These are phyloP conservation scores for Chytriomyces confervae DNA, from an alignment of 192 early-diverging fungal species.

Conservation along the genomic window DNA sequence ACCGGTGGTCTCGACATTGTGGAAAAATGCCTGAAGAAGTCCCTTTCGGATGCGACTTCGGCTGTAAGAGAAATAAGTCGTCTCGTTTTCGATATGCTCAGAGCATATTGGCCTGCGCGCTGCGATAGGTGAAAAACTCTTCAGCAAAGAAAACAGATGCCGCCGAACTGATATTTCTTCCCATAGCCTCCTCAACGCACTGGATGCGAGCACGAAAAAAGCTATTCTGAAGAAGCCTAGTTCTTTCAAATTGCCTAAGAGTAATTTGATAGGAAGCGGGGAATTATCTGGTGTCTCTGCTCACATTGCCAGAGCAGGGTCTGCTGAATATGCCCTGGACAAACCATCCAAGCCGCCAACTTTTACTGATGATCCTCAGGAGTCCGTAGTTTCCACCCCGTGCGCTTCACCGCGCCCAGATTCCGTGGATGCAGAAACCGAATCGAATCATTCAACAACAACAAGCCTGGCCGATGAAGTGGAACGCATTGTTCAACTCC, in stretches of 20 bases:
- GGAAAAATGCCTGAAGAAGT: constrained; percentile 44
- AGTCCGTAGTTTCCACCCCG: neutral
- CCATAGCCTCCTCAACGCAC: neutral
- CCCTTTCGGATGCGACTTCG: constrained; percentile 42
- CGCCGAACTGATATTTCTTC: neutral
- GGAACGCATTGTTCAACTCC: too few species aligned
- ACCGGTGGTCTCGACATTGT: constrained; percentile 36
- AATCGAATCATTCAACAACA: too few species aligned
- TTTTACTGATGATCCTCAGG: neutral
- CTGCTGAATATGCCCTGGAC: neutral
- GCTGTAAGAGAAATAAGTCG: constrained; percentile 43
- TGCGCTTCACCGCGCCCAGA: neutral
- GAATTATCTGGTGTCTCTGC: too few species aligned
- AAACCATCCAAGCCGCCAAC: neutral
- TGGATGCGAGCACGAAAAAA: constrained; percentile 13
- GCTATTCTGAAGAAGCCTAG: constrained; percentile 18
- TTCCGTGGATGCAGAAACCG: neutral
- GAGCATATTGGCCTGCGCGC: constrained; percentile 19
- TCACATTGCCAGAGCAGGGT: neutral
- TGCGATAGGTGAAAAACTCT: neutral
- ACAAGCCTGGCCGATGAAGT: too few species aligned
- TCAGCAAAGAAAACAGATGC: neutral
- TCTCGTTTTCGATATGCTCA: constrained; percentile 28
- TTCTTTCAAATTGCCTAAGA: neutral
- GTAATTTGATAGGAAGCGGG: too few species aligned